A percentile compares a stretch with the other conserved stretches of the same genome.
These are phyloP conservation scores for Bondarzewia mesenterica DNA, from an alignment of 1,284 basidiomycete genomes.

Conservation along the genomic window DNA sequence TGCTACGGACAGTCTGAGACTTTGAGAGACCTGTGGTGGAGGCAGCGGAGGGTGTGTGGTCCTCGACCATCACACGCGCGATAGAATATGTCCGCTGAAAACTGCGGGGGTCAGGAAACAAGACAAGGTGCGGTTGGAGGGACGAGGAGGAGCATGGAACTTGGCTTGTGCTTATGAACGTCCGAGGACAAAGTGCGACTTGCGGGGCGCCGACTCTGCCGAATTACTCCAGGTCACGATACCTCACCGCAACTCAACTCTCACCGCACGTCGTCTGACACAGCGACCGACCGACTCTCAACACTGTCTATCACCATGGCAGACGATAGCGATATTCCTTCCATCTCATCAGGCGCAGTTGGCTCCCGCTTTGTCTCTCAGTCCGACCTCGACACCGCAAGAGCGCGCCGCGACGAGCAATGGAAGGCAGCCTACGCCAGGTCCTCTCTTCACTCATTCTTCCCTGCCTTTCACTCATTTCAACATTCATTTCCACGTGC, in stretches of 20 bases:
- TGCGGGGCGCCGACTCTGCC: too few relatives aligned
- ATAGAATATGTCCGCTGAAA: neutral
- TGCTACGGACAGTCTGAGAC: slow-evolving; percentile 32
- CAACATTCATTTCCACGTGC: slow-evolving; percentile 13
- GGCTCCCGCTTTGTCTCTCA: slow-evolving; percentile 77
- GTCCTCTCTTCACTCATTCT: slow-evolving; percentile 28
- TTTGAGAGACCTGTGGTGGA: slow-evolving; percentile 35
- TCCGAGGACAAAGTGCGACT: neutral
- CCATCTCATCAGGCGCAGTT: slow-evolving; percentile 55
- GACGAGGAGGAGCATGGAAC: slow-evolving; percentile 1
- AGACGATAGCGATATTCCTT: slow-evolving; percentile 44
- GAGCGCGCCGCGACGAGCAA: slow-evolving; percentile 71
- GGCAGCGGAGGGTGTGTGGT: slow-evolving; percentile 21
- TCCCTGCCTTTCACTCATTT: slow-evolving; percentile 4
- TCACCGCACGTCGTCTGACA: too few relatives aligned
- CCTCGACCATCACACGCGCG: slow-evolving; percentile 10
- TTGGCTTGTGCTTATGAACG: too few relatives aligned
- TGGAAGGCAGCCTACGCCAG: slow-evolving; percentile 92
- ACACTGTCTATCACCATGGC: slow-evolving; percentile 27
- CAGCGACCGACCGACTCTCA: too few relatives aligned
- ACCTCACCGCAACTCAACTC: too few relatives aligned
- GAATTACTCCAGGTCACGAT: too few relatives aligned
- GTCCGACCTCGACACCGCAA: slow-evolving; percentile 73
- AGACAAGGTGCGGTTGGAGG: slow-evolving; percentile 6
- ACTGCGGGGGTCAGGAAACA: slow-evolving; percentile 5